Evolutionary conservation across 208 protist genomes (phyloP).

Genomic region (Leishmania martiniquensis): DNA sequence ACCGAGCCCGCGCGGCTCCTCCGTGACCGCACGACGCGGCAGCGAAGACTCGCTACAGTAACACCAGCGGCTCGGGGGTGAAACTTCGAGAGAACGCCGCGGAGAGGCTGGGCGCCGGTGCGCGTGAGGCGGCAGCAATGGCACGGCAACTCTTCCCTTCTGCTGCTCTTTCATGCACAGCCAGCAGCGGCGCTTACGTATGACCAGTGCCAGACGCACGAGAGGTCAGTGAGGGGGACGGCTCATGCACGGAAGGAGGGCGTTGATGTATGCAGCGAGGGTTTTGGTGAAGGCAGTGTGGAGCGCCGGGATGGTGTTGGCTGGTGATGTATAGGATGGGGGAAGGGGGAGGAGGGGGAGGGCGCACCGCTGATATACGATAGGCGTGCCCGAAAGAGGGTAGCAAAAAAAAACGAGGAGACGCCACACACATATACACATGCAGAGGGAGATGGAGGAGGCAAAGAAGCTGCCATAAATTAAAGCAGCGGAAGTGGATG

Average conservation of each 20-base stretch:
- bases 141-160: neutral
- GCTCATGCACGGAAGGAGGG: neutral
- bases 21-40: neutral
- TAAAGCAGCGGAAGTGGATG: neutral
- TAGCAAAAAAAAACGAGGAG: neutral
- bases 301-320: neutral
- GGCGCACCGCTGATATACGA: neutral
- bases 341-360: neutral
- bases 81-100: neutral
- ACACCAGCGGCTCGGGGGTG: neutral
- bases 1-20: neutral
- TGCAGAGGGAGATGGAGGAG: too few species aligned
- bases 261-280: neutral
- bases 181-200: neutral
- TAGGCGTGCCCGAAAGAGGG: neutral
- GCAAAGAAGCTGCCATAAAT: neutral
- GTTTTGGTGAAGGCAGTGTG: neutral
- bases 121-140: neutral
- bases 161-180: neutral
- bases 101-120: neutral
- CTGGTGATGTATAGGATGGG: neutral
- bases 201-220: neutral
- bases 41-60: neutral
- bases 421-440: too few species aligned
- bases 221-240: neutral